These are phyloP conservation scores for Fraxinus greggii DNA, from an alignment of 305 asterid genomes.

Conservation along the genomic window DNA sequence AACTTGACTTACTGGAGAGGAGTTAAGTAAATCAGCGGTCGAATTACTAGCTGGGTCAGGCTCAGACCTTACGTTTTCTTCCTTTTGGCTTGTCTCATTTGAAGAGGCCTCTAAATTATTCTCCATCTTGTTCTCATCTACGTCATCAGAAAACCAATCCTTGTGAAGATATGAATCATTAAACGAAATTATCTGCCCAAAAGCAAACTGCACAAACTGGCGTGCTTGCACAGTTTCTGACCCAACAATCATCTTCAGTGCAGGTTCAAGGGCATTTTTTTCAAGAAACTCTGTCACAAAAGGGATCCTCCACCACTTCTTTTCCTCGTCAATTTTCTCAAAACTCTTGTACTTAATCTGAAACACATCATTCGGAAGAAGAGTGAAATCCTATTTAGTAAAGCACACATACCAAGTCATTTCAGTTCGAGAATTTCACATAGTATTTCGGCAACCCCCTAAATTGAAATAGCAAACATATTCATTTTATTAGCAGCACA, in stretches of 20 bases:
- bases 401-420: slow-evolving; percentile 1
- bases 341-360: slow-evolving; percentile 91
- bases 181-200: slow-evolving; percentile 72
- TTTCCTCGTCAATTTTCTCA: slow-evolving; percentile 75
- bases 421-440: not conserved
- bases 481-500: not conserved
- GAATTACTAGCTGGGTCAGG: slow-evolving; percentile 21
- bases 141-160: slow-evolving; percentile 42
- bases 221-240: slow-evolving; percentile 91
- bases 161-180: slow-evolving; percentile 61
- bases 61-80: slow-evolving; percentile 20
- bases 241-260: slow-evolving; percentile 70
- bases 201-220: slow-evolving; percentile 87
- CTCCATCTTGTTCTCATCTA: slow-evolving; percentile 20
- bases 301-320: slow-evolving; percentile 94
- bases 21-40: slow-evolving; percentile 12
- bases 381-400: not conserved
- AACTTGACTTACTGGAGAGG: slow-evolving; percentile 29
- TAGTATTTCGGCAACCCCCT: slow-evolving; percentile 15
- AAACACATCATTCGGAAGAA: slow-evolving; percentile 25
- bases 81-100: slow-evolving; percentile 30
- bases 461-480: not conserved
- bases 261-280: slow-evolving; percentile 73
- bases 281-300: slow-evolving; percentile 70
- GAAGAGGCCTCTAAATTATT: slow-evolving; percentile 22